Evolutionary conservation across 352 stramenopile species (phyloP), one percentile per base, ranked within the genome.

Genomic region (Achlya hypogyna): DNA sequence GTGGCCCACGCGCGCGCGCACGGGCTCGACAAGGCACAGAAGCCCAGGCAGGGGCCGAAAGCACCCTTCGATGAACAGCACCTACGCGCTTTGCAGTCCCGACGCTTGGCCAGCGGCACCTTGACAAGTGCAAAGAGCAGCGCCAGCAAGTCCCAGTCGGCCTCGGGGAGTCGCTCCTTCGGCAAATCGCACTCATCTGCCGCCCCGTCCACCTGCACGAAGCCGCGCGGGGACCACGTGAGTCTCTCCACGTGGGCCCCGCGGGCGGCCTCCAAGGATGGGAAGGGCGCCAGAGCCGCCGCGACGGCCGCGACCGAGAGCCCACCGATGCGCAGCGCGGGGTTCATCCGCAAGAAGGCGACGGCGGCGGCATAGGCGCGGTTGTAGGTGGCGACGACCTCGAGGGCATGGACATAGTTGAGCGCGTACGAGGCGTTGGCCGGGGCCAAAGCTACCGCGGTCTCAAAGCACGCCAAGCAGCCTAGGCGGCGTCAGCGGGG

Each of bases 71-170:
- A 94, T 31, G 65, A 93, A 97, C 38, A 96, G 43, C 47, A 95
- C 81, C 71, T 78, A 67, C 49, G 34, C 34, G 14, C 34, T 6
- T 42, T 42, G 34, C 6, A 54, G 49, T 54, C 23, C 6, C 14
- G 49, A 54, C 23, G 29, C 29, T 40, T 49, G 27, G 25, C n/a
- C n/a, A n/a, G 12, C 12, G 40, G 20, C 52, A 76, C 73, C 71
- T 96, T 96, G n/a, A 88, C 75, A 18, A 90, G 43, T 2, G 85
- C 83, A 63, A 92, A 94, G 62, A 85, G 80, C 35, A 88, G 82
- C 27, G 87, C 86, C 1, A 97, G 53, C 18, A 94, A 59, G 51
- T 96, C 83, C 14, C 89, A 70, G 22, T 95, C 84, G n/a, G 72
- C 62, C 2, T 88, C 75, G 0, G 60, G 42, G 22, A 76, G 31